These are phyloP conservation scores for Rauvolfia tetraphylla DNA, from an alignment of 257 asterid species.

Conservation along the genomic window DNA sequence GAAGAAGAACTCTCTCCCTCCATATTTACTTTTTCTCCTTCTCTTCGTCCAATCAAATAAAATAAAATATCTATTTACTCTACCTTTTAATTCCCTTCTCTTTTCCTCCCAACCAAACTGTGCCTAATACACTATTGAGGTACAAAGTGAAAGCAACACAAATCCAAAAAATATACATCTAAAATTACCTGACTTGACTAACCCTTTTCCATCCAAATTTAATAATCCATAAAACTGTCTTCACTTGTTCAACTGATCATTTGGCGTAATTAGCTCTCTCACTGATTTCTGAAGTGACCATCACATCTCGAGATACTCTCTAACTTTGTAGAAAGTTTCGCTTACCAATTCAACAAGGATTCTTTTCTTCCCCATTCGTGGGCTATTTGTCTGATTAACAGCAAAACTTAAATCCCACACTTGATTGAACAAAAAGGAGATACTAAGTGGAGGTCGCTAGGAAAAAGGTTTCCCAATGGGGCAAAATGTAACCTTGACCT, in stretches of 20 bases:
- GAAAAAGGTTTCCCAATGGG: conserved; percentile 39
- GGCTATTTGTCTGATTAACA: conserved; percentile 17
- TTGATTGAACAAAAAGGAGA: conserved; percentile 11
- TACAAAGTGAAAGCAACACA: conserved; percentile 5
- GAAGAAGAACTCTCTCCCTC: too few relatives aligned
- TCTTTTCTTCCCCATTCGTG: conserved; percentile 25
- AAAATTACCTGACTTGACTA: conserved; percentile 5
- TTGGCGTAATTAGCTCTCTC: background rate
- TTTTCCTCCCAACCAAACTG: too few relatives aligned
- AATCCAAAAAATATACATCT: background rate
- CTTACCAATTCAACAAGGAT: background rate
- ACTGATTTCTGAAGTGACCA: conserved; percentile 18
- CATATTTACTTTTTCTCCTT: too few relatives aligned
- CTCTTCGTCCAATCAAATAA: too few relatives aligned
- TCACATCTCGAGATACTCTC: conserved; percentile 36
- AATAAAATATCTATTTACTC: too few relatives aligned
- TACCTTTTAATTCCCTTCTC: too few relatives aligned
- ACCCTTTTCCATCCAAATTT: conserved; percentile 10
- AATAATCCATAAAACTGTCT: conserved; percentile 8
- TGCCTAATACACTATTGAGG: background rate
- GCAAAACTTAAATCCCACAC: conserved; percentile 8
- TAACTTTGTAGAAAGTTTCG: conserved; percentile 30
- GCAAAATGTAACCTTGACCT: conserved; percentile 18
- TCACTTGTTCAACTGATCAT: background rate
- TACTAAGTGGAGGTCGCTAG: conserved; percentile 14